A percentile compares a stretch with the other conserved stretches of the same genome.
phyloP scores from a whole-genome alignment of 2,329 filamentous ascomycete species.

The Ilyonectria mors-panacis region DNA sequence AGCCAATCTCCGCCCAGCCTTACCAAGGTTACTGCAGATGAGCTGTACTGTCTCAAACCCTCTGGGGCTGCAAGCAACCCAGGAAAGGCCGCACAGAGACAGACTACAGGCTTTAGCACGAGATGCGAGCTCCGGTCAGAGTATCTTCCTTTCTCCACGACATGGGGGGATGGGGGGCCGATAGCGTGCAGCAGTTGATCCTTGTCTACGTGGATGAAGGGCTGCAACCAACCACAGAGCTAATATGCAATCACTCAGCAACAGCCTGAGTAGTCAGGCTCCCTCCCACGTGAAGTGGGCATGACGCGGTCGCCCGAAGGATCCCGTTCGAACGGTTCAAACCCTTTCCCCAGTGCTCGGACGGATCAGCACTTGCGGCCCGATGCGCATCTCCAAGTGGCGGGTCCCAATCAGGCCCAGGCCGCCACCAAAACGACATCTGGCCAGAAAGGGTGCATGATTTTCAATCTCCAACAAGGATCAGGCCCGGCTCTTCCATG shows the following conservation, averaged over 20 bases:
- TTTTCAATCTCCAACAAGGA: slow-evolving; percentile 10
- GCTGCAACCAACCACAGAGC: slow-evolving; percentile 2
- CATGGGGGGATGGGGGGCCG: background rate
- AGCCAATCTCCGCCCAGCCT: slow-evolving; percentile 19
- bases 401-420: slow-evolving; percentile 42
- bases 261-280: slow-evolving; percentile 25
- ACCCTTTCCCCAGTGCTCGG: slow-evolving; percentile 40
- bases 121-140: background rate
- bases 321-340: slow-evolving; percentile 38
- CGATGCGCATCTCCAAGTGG: slow-evolving; percentile 46
- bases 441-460: slow-evolving; percentile 25
- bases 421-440: slow-evolving; percentile 37
- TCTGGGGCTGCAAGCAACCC: slow-evolving; percentile 17
- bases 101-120: background rate
- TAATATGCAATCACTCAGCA: slow-evolving; percentile 8
- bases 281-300: slow-evolving; percentile 45
- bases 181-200: slow-evolving; percentile 12
- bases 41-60: slow-evolving; percentile 18
- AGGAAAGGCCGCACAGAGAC: slow-evolving; percentile 3
- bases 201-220: slow-evolving; percentile 8
- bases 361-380: slow-evolving; percentile 50
- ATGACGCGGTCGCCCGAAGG: slow-evolving; percentile 44
- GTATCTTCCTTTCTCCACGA: background rate
- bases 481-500: background rate
- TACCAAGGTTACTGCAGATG: slow-evolving; percentile 24